Conservation (phyloP, 805 yeast species). For the Schwanniomyces polymorphus region DNA sequence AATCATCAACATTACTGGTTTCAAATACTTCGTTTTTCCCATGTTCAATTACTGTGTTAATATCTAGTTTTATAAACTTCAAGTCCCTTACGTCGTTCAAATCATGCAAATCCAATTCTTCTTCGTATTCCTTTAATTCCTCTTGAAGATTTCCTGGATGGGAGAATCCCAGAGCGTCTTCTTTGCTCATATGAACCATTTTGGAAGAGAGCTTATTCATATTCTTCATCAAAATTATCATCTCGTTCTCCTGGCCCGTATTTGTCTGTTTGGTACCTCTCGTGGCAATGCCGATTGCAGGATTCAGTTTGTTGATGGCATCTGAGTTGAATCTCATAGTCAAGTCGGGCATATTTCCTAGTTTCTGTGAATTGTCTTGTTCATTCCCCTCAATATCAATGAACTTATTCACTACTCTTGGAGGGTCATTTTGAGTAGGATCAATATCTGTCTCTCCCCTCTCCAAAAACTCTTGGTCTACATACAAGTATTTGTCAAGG, state of each 20-base stretch:
- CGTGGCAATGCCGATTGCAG: neutral
- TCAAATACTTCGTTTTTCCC: constrained; percentile 17
- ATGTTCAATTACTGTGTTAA: constrained; percentile 20
- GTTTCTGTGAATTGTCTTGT: constrained; percentile 71
- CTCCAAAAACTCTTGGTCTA: constrained; percentile 57
- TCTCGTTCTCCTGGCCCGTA: constrained; percentile 49
- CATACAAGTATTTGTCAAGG: constrained; percentile 77
- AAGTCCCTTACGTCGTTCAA: constrained; percentile 32
- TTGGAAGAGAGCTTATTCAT: constrained; percentile 87
- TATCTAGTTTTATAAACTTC: constrained; percentile 30
- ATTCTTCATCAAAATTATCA: constrained; percentile 74
- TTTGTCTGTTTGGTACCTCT: constrained; percentile 7
- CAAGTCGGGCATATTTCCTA: constrained; percentile 83
- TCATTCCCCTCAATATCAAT: constrained; percentile 80
- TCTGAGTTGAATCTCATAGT: constrained; percentile 72
- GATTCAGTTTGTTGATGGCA: constrained; percentile 13
- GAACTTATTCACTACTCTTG: constrained; percentile 63
- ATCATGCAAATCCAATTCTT: constrained; percentile 37
- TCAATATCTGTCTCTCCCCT: constrained; percentile 40
- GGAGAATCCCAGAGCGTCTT: neutral
- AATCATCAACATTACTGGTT: constrained; percentile 6
- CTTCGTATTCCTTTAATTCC: constrained; percentile 19
- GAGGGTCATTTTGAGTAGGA: constrained; percentile 1
- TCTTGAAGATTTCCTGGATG: constrained; percentile 1
- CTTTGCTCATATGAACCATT: constrained; percentile 48